These are phyloP conservation scores for Aphanomyces stellatus DNA, from an alignment of 352 stramenopile species.

Conservation along the genomic window DNA sequence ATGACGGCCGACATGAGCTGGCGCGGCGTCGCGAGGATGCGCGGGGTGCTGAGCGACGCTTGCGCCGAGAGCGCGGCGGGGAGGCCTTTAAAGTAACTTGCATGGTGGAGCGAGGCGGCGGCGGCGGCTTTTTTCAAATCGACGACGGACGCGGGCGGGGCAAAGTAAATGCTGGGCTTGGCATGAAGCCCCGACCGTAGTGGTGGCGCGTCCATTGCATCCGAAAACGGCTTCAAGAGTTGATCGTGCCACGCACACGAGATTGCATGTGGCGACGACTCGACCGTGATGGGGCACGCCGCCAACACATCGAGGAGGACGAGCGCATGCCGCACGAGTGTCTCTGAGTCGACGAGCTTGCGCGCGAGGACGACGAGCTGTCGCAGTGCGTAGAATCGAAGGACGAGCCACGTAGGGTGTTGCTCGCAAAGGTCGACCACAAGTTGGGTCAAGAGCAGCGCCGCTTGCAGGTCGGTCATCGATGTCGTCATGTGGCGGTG, in stretches of 20 bases:
- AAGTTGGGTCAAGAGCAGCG: conserved; percentile 39
- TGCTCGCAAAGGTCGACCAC: conserved; percentile 6
- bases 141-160: conserved; percentile 55
- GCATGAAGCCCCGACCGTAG: conserved; percentile 33
- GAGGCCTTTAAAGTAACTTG: conserved; percentile 69
- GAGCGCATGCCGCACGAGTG: conserved; percentile 49
- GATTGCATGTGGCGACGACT: conserved; percentile 20
- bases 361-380: conserved; percentile 61
- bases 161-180: conserved; percentile 45
- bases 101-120: conserved; percentile 41
- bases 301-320: conserved; percentile 54
- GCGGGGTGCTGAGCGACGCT: conserved; percentile 41
- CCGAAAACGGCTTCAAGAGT: not conserved
- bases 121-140: conserved; percentile 61
- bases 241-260: conserved; percentile 7
- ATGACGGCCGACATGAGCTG: conserved; percentile 73
- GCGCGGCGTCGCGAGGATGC: conserved; percentile 52
- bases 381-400: conserved; percentile 69
- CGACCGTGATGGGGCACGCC: conserved; percentile 28
- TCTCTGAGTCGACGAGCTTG: conserved; percentile 38
- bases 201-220: conserved; percentile 1
- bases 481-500: conserved; percentile 10
- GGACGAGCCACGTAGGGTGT: conserved; percentile 40
- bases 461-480: conserved; percentile 45
- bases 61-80: conserved; percentile 24